A percentile compares a stretch with the other conserved stretches of the same genome.
phyloP scores from a whole-genome alignment of 768 basidiomycete genomes.

The Solioccasus polychromus region DNA sequence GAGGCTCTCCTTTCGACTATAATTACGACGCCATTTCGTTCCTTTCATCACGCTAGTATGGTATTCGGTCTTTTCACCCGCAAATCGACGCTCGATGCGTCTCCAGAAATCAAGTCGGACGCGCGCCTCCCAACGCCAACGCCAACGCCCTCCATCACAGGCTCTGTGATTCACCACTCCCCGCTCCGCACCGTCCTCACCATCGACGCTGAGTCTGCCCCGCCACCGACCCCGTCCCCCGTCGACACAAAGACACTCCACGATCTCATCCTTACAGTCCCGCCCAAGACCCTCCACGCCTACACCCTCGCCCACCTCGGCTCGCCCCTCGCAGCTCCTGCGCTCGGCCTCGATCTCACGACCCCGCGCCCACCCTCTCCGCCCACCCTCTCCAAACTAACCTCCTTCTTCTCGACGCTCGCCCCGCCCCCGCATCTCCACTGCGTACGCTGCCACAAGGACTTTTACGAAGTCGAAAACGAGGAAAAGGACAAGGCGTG shows the following conservation, averaged over 20 bases:
- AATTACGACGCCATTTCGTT: slow-evolving; percentile 7
- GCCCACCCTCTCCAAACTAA: slow-evolving; percentile 44
- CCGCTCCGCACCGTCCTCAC: slow-evolving; percentile 24
- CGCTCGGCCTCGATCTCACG: slow-evolving; percentile 5
- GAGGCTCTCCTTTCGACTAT: slow-evolving; percentile 2
- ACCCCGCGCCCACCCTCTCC: slow-evolving; percentile 29
- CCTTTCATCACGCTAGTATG: slow-evolving; percentile 22
- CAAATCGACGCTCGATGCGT: slow-evolving; percentile 23
- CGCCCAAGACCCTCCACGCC: slow-evolving; percentile 62
- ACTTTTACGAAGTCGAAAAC: slow-evolving; percentile 71
- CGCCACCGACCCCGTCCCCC: slow-evolving; percentile 37
- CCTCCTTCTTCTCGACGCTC: slow-evolving; percentile 59
- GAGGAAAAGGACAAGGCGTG: slow-evolving; percentile 57
- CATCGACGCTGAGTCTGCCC: slow-evolving; percentile 24
- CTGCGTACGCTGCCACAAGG: slow-evolving; percentile 72
- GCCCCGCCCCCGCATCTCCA: slow-evolving; percentile 67
- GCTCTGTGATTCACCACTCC: slow-evolving; percentile 28
- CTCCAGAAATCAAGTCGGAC: slow-evolving; percentile 1
- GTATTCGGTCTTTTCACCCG: slow-evolving; percentile 42
- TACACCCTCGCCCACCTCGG: slow-evolving; percentile 60
- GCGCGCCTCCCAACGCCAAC: slow-evolving; percentile 53
- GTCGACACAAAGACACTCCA: slow-evolving; percentile 45
- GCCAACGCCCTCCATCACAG: slow-evolving; percentile 45
- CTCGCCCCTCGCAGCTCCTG: slow-evolving; percentile 11
- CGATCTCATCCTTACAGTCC: slow-evolving; percentile 55